Base-by-base conservation (phyloP, 1,139 yeast genomes). In the Zhuliangozyma parablackwelliae region DNA sequence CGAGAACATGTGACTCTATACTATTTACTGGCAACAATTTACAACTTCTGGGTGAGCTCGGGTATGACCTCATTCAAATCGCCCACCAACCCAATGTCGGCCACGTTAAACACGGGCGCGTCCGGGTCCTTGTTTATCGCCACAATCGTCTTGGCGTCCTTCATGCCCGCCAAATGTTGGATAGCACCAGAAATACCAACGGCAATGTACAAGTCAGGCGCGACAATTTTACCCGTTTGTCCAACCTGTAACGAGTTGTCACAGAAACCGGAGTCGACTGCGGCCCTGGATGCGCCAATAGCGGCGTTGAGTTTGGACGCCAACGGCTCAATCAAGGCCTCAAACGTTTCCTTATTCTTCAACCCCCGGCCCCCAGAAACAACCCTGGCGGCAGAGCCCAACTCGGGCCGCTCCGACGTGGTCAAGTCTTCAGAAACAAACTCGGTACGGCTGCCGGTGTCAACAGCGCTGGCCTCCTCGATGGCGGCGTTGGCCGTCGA, bases 171-270 rank as follows among this genome's bases (percentile, higher is more conserved):
- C 57, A 92, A 71, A 65, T 92, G 97, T 65, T 92, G 98, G 52
- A 92, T 92, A 31, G 98, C 98, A 44, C 98, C 98, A 24, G 96
- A 86, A 41, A 92, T 79, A 46, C 98, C 98, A 31, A 90, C 81
- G 4, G 97, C 97, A 39, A 92, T 63, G 59, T 92, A 92, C 50
- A 90, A 75, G 30, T 90, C 96, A 12, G 98, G 98, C 3, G 98
- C 97, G 35, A 92, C 95, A 38, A 90, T 90, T 60, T 92, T 92
- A 54, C 98, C 98, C 10, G 98, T 92, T 67, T 92, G 98, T 38
- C 98, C 98, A 43, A 92, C 92, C 66, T 92, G 98, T 49, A 92
- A 75, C n/a, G 97, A 89, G 65, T 92, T 92, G 58, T 92, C 97
- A 55, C 96, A 90, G 60, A 78, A 89, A 0, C 97, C 97, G 33